Base-by-base conservation (phyloP, 78 protist species). In the Dictyostelium citrinum region DNA sequence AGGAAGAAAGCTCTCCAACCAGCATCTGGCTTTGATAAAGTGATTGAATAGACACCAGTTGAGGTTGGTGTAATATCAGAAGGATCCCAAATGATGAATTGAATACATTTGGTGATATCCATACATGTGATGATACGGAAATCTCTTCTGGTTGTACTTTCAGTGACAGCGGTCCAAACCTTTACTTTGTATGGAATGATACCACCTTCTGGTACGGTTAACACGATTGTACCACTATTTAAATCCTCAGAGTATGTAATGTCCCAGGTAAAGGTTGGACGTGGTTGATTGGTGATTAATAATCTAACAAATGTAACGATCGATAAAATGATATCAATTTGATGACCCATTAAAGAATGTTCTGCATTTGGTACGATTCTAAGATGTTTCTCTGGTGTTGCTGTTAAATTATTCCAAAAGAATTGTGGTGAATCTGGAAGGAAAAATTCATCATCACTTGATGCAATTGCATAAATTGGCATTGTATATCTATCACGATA, bases 401-500 rank as follows among this genome's bases (percentile, higher is more conserved):
- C 35, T 27, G 77, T 70, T 55, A 90, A 80, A 27, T 82, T 39
- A 76, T 45, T 31, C 81, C 80, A 95, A 75, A 74, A 90, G 82
- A 81, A 75, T 16, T 24, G 9, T 76, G 81, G 81, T 24, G 77
- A 64, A 67, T 88, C 95, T 76, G 84, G 85, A 35, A 83, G 17
- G 95, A 95, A 95, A 55, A 95, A 95, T 71, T 94, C 96, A 60
- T 94, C 93, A 67, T 90, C 96, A 81, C 86, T 64, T 41, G 90
- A 86, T 31, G 49, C 46, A 35, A 80, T 43, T 31, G 72, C 46
- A 51, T 83, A 83, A 14, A 80, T 90, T 79, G 95, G 95, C 81
- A 90, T 67, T 11, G 90, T 83, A 17, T 81, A 76, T 77, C 95
- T 81, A 27, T 90, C 95, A 22, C 79, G 55, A 76, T 90, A 90